These are phyloP conservation scores for Beauveria australis DNA, from an alignment of 2,329 filamentous ascomycete species.

Conservation along the genomic window DNA sequence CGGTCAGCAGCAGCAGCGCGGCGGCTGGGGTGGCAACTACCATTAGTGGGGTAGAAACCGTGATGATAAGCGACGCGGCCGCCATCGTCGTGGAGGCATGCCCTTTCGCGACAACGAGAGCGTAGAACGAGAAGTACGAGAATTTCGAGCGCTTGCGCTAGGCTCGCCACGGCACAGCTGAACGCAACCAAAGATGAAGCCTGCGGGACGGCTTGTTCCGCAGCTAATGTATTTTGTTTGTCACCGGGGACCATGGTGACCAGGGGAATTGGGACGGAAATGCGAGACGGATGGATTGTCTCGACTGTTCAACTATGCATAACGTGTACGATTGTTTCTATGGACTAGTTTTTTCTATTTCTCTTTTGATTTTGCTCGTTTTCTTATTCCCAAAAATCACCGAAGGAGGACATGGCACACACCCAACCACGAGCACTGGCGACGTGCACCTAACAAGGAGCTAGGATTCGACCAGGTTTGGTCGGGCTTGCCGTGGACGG, in stretches of 20 bases:
- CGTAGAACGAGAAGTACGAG: conserved; percentile 2
- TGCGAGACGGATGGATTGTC: conserved; percentile 10
- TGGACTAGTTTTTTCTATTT: conserved; percentile 12
- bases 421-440: neutral
- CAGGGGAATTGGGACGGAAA: conserved; percentile 1
- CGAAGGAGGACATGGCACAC: conserved; percentile 1
- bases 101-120: conserved; percentile 1
- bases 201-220: neutral
- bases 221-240: conserved; percentile 8
- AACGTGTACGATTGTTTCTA: conserved; percentile 14
- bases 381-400: conserved; percentile 9
- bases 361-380: conserved; percentile 11
- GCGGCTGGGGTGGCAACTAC: conserved; percentile 55
- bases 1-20: conserved; percentile 34
- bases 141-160: neutral
- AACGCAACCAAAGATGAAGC: neutral
- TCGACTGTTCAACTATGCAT: conserved; percentile 13
- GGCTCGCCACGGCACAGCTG: neutral
- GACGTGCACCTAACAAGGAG: neutral
- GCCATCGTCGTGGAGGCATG: neutral
- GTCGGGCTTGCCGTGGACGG: conserved; percentile 5
- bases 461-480: neutral
- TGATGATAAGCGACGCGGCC: conserved; percentile 14
- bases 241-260: neutral
- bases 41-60: conserved; percentile 33